Evolutionary conservation across 495 filamentous ascomycete species (phyloP).

Genomic region (Penicillium goetzii): DNA sequence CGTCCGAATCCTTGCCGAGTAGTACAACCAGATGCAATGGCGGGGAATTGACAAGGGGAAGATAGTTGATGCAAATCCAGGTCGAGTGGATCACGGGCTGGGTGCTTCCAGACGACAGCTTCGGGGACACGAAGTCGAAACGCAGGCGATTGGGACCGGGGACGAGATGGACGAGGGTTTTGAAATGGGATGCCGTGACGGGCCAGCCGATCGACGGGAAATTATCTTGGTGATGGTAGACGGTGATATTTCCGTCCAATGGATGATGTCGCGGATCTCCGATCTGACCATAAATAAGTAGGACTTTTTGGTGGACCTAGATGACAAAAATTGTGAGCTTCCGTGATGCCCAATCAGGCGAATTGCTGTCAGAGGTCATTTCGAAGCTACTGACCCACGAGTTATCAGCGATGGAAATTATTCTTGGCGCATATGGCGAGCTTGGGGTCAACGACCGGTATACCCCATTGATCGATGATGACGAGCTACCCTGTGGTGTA

Average conservation of each 20-base stretch:
- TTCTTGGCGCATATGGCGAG: conserved; percentile 77
- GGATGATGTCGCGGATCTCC: conserved; percentile 70
- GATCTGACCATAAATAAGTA: conserved; percentile 78
- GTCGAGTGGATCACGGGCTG: conserved; percentile 74
- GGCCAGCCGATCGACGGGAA: conserved; percentile 84
- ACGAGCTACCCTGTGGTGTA: conserved; percentile 39
- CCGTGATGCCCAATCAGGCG: neutral
- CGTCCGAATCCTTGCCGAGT: conserved; percentile 84
- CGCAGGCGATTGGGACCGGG: conserved; percentile 85
- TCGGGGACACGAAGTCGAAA: conserved; percentile 84
- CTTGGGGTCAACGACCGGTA: conserved; percentile 56
- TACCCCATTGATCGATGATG: conserved; percentile 56
- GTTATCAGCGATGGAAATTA: conserved; percentile 76
- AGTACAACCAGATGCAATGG: conserved; percentile 85
- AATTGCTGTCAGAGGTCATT: conserved; percentile 1
- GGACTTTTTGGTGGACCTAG: conserved; percentile 87
- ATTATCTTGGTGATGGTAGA: conserved; percentile 79
- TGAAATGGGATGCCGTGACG: conserved; percentile 84
- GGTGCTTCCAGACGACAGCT: conserved; percentile 68
- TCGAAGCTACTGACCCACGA: conserved; percentile 66
- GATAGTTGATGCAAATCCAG: conserved; percentile 80
- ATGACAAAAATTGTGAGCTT: conserved; percentile 8
- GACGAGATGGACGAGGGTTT: conserved; percentile 82
- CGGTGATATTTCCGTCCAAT: conserved; percentile 77
- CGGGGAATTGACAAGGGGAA: conserved; percentile 73